A percentile compares a stretch with the other conserved stretches of the same genome.
Evolutionary conservation across 371 early-diverging fungal species (phyloP).

Genomic region (Conidiobolus incongruus): DNA sequence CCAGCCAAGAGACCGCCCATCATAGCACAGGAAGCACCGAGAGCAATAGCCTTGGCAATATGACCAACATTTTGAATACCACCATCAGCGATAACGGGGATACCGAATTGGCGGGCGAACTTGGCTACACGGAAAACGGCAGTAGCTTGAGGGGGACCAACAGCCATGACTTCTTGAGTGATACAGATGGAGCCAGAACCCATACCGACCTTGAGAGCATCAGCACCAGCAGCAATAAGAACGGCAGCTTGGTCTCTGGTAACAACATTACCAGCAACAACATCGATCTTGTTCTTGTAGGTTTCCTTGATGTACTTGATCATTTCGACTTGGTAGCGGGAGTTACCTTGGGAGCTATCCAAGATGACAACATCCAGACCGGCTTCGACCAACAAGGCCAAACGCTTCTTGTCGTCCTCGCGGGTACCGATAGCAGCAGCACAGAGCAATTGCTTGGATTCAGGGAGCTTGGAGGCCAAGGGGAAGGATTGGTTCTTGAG

Average conservation of each 20-base stretch:
- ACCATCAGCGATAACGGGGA: conserved; percentile 93
- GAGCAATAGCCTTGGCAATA: conserved; percentile 83
- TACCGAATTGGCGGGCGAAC: conserved; percentile 76
- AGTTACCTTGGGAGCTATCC: conserved; percentile 90
- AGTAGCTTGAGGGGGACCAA: conserved; percentile 94
- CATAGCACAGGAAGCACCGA: conserved; percentile 94
- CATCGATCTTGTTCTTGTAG: conserved; percentile 41
- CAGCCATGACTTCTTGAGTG: conserved; percentile 96
- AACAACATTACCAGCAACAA: conserved; percentile 93
- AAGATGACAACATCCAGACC: conserved; percentile 86
- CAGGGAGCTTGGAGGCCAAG: conserved; percentile 55
- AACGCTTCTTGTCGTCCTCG: conserved; percentile 63
- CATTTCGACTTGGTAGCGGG: conserved; percentile 82
- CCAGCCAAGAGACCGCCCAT: conserved; percentile 95
- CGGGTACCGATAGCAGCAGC: conserved; percentile 92
- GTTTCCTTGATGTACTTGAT: conserved; percentile 70
- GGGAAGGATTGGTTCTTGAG: conserved; percentile 92
- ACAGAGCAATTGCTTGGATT: conserved; percentile 74
- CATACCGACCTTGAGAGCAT: conserved; percentile 91
- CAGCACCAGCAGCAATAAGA: conserved; percentile 85
- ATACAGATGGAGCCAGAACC: conserved; percentile 94
- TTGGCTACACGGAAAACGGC: conserved; percentile 87
- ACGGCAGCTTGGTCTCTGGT: conserved; percentile 84
- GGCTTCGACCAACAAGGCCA: conserved; percentile 67
- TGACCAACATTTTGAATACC: conserved; percentile 92